Base-by-base conservation (phyloP, 305 asterid genomes). In the Fraxinus dipetala region DNA sequence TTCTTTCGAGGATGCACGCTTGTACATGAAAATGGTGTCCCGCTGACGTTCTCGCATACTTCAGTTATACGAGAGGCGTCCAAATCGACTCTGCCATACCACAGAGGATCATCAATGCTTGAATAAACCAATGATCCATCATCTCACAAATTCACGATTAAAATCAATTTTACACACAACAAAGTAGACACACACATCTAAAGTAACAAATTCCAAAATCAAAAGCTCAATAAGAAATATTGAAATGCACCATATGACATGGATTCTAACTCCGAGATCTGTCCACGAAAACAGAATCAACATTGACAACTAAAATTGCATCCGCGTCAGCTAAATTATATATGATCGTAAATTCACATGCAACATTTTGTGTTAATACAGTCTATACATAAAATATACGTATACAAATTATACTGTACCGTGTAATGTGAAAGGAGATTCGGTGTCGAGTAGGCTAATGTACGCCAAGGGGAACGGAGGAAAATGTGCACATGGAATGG, bases 1-100 rank as follows among this genome's bases (percentile, higher is more conserved):
- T 5, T 92, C 96, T 81, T 85, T 94, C 43, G 92, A 79, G 26
- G 91, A 80, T 75, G 87, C 86, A 82, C 97, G 98, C 85, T 93
- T 94, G 88, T 94, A 87, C 92, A 91, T 86, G 28, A 88, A 87
- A 80, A 85, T 86, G 82, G 82, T 48, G 48, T 92, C 92, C 2
- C 78, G 48, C 40, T 87, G 90, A 77, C 93, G 91, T 76, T 85
- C 95, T 45, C 90, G 83, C 92, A 90, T 93, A 78, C 80, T 81
- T 81, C 76, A 72, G 36, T 80, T 85, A 77, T 30, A 35, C 79
- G 35, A 85, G 24, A 76, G 76, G 65, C 84, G 81, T 77, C 84
- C 76, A 75, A 83, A 43, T 80, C 85, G 81, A 81, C 65, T 77
- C 90, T 87, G 85, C 85, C 78, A 82, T 83, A 79, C 40, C 4